Conservation (phyloP, 2,329 filamentous ascomycete genomes). For the Colletotrichum euphorbiae region DNA sequence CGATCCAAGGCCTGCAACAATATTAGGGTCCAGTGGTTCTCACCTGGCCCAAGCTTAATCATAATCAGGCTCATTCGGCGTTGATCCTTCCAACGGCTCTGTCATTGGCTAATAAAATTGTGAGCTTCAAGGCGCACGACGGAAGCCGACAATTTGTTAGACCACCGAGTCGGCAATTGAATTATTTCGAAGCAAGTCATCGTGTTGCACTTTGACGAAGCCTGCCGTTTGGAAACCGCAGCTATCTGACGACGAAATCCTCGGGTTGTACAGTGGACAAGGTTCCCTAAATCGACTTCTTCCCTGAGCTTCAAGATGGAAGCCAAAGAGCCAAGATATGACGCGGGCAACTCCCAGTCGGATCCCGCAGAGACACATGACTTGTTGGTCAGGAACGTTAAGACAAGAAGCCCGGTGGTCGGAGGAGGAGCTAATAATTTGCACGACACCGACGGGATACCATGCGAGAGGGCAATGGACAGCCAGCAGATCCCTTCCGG, state of each 20-base stretch:
- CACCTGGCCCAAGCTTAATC: not conserved
- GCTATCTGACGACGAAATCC: conserved; percentile 14
- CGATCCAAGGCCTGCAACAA: not conserved
- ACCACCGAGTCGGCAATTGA: conserved; percentile 16
- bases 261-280: conserved; percentile 11
- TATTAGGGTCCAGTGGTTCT: not conserved
- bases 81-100: conserved; percentile 1
- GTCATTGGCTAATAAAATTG: not conserved
- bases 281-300: conserved; percentile 21
- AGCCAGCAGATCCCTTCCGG: conserved; percentile 18
- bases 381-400: conserved; percentile 30
- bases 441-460: conserved; percentile 5
- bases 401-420: conserved; percentile 22
- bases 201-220: conserved; percentile 21
- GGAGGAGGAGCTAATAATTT: conserved; percentile 14
- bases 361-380: conserved; percentile 12
- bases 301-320: conserved; percentile 27
- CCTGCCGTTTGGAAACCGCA: conserved; percentile 19
- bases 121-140: not conserved
- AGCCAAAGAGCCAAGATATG: conserved; percentile 19
- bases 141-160: not conserved
- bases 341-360: conserved; percentile 21
- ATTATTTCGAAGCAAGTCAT: not conserved
- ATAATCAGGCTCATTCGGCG: not conserved
- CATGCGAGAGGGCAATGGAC: conserved; percentile 24